Base-by-base conservation (phyloP, 1,139 yeast species). In the Blastobotrys capitulatus region DNA sequence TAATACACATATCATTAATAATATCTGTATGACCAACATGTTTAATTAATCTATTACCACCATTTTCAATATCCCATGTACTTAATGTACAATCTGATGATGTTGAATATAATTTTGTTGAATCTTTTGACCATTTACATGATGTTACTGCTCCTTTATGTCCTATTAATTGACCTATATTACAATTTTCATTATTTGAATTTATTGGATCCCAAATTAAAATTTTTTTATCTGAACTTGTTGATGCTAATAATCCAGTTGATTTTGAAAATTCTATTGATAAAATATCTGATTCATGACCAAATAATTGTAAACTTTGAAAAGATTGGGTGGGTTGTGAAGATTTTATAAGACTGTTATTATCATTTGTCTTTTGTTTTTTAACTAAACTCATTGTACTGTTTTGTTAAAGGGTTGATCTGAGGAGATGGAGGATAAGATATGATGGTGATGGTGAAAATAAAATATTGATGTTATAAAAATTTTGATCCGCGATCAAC, bases 61-160 rank as follows among this genome's bases (percentile, higher is more conserved):
- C 87, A 1, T 82, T 76, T 26, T 67, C 71, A 0, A 74, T 63
- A 60, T 82, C 88, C 77, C 82, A 82, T 3, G 75, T 61, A 6
- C 78, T 75, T 13, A 79, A 60, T 0, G 79, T 69, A 16, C 67
- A 54, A 55, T 79, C 84, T 0, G 80, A 75, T 48, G 79, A 71
- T 6, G 73, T 66, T 15, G 78, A 67, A 31, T 68, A 71, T 2
- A 78, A 38, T 5, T 57, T 58, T 12, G 63, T 49, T 32, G 74
- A 71, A 51, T 73, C 77, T 25, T 68, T 62, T 19, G 70, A 54
- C 80, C 83, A 79, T 18, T 63, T 60, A 15, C 78, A 58, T 25
- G 75, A 71, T 0, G 78, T 68, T 0, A 80, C 74, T 0, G 82
- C 80, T 1, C 73, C 69, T 47, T 74, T 76, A 60, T 79, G 82